phyloP scores from a whole-genome alignment of 805 yeast genomes.

The Kazachstania kunashirensis region DNA sequence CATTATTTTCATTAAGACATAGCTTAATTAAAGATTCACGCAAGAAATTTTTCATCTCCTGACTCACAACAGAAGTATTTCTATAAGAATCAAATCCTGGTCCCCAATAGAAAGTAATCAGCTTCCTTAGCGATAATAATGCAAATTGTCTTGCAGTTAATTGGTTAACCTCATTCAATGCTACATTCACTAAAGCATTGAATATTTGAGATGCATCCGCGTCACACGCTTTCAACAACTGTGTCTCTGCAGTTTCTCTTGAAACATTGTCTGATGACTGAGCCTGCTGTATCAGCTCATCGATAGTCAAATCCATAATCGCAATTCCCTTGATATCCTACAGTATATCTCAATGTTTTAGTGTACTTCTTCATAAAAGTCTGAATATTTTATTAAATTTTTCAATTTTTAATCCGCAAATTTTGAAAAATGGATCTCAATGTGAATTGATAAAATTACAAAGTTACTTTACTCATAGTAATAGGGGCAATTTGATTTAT shows the following conservation, averaged over 20 bases:
- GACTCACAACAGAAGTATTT: conserved; percentile 50
- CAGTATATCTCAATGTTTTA: no score
- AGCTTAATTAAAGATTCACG: conserved; percentile 44
- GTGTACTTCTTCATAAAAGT: no score
- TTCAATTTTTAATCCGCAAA: no score
- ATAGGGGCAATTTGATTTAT: no score
- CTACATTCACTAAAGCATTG: conserved; percentile 35
- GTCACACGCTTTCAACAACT: conserved; percentile 35
- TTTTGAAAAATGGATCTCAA: no score
- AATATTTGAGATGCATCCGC: conserved; percentile 43
- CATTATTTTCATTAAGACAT: conserved; percentile 34
- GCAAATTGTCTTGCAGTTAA: conserved; percentile 48
- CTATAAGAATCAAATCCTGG: conserved; percentile 66
- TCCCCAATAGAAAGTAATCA: conserved; percentile 72
- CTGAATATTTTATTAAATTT: no score
- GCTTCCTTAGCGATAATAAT: conserved; percentile 53
- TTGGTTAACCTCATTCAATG: conserved; percentile 21
- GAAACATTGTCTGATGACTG: conserved; percentile 41
- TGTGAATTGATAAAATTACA: no score
- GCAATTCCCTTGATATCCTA: no score
- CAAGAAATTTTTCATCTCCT: conserved; percentile 41
- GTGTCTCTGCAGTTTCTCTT: conserved; percentile 45
- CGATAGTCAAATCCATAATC: conserved; percentile 6
- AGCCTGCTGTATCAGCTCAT: conserved; percentile 21
- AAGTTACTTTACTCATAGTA: no score